Conservation (phyloP, 2,329 filamentous ascomycete genomes). For the Ploettnerulaceae sp. region DNA sequence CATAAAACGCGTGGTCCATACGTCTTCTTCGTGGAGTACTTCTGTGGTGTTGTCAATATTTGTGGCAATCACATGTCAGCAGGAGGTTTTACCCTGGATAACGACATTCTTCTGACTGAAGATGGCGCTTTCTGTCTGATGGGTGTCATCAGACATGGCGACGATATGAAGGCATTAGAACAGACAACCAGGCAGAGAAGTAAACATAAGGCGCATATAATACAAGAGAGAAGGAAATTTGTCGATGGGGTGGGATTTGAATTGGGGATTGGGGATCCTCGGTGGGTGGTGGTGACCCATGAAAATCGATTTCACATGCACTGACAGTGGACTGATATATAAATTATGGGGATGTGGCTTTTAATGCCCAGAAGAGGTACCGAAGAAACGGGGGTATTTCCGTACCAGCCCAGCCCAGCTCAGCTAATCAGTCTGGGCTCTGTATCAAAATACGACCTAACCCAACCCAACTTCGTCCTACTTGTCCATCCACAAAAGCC, state of each 20-base stretch:
- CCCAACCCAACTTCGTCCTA: background rate
- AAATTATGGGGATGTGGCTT: no score
- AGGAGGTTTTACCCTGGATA: constrained; percentile 28
- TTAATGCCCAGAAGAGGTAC: no score
- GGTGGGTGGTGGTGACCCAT: background rate
- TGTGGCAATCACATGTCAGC: constrained; percentile 31
- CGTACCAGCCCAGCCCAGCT: background rate
- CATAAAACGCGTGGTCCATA: constrained; percentile 15
- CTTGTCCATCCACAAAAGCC: background rate
- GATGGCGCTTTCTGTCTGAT: constrained; percentile 25
- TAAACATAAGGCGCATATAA: constrained; percentile 20
- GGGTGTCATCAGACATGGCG: constrained; percentile 32
- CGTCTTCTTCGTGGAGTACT: constrained; percentile 35
- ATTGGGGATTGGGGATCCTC: constrained; percentile 1
- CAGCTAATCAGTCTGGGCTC: background rate
- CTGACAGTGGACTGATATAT: no score
- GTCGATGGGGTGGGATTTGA: background rate
- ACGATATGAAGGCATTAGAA: constrained; percentile 25
- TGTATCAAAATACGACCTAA: background rate
- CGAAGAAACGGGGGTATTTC: no score
- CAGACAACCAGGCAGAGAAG: constrained; percentile 2
- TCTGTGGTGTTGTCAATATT: constrained; percentile 23
- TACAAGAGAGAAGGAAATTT: constrained; percentile 4
- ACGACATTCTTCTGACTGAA: constrained; percentile 27
- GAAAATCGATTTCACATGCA: background rate